A percentile compares a stretch with the other conserved stretches of the same genome.
phyloP scores from a whole-genome alignment of 805 yeast species.

The Pichia phayaonensis region DNA sequence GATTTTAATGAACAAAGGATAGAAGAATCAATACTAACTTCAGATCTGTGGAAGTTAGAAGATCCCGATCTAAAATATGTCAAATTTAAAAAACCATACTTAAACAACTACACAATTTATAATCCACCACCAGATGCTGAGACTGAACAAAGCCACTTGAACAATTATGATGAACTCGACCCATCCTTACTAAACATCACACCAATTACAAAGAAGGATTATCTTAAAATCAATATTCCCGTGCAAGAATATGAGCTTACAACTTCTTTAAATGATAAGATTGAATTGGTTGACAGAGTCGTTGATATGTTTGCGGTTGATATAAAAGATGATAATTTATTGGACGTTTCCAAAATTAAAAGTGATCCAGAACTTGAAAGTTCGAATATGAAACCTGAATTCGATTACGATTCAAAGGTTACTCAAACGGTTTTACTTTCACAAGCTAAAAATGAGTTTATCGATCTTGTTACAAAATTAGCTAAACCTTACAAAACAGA shows the following conservation, averaged over 20 bases:
- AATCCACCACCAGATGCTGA: neutral
- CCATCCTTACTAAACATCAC: neutral
- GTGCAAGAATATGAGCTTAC: neutral
- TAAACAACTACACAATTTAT: too few relatives aligned
- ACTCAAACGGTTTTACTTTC: neutral
- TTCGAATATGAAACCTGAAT: neutral
- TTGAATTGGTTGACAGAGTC: neutral
- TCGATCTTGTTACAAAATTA: neutral
- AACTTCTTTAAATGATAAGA: slow-evolving; percentile 1
- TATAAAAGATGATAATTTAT: neutral
- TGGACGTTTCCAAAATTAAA: too few relatives aligned
- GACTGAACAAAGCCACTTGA: neutral
- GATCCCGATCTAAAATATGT: slow-evolving; percentile 17
- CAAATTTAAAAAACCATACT: slow-evolving; percentile 31
- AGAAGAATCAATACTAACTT: slow-evolving; percentile 12
- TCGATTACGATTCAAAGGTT: neutral
- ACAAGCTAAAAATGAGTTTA: neutral
- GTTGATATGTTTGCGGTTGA: neutral
- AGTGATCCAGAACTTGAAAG: neutral
- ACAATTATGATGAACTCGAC: neutral
- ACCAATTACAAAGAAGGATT: slow-evolving; percentile 13
- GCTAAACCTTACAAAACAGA: neutral
- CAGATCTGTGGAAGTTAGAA: slow-evolving; percentile 18
- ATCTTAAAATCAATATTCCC: slow-evolving; percentile 11
- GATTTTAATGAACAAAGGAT: slow-evolving; percentile 2